Conservation (phyloP, 163 green algal genomes). For the Scenedesmus sp. region DNA sequence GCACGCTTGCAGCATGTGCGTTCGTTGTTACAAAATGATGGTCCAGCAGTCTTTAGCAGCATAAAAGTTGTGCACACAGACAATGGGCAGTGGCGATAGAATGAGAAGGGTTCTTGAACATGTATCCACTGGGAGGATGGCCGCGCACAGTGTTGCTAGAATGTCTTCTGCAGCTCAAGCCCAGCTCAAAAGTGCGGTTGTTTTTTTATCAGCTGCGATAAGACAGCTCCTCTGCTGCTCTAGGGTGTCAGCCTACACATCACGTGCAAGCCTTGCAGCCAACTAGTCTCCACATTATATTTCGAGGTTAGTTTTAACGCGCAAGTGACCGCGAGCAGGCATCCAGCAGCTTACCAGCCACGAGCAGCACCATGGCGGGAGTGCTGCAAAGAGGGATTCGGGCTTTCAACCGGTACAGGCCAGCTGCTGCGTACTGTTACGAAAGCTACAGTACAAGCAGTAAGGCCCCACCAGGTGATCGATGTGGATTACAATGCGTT, state of each 20-base stretch:
- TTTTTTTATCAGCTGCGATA: neutral
- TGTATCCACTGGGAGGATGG: too few species aligned
- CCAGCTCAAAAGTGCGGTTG: too few species aligned
- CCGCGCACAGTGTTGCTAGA: too few species aligned
- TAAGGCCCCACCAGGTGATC: neutral
- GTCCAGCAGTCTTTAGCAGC: neutral
- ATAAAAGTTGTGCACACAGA: neutral
- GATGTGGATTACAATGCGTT: too few species aligned
- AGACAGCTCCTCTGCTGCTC: neutral
- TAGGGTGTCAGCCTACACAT: neutral
- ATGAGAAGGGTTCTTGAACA: too few species aligned
- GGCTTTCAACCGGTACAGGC: neutral
- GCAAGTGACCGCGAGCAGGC: too few species aligned
- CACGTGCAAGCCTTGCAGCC: too few species aligned
- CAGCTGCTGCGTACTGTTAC: neutral
- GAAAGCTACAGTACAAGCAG: neutral
- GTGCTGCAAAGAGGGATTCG: neutral
- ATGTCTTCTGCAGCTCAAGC: too few species aligned
- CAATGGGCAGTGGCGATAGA: neutral
- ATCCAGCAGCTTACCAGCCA: neutral
- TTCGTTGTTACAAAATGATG: neutral
- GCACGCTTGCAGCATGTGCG: neutral
- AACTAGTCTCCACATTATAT: neutral
- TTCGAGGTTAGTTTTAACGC: neutral
- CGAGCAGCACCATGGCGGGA: neutral